Percentiles rank a stretch among this genome's conserved stretches.
Conservation (phyloP, 2,329 filamentous ascomycete genomes). For the Diplodia intermedia region DNA sequence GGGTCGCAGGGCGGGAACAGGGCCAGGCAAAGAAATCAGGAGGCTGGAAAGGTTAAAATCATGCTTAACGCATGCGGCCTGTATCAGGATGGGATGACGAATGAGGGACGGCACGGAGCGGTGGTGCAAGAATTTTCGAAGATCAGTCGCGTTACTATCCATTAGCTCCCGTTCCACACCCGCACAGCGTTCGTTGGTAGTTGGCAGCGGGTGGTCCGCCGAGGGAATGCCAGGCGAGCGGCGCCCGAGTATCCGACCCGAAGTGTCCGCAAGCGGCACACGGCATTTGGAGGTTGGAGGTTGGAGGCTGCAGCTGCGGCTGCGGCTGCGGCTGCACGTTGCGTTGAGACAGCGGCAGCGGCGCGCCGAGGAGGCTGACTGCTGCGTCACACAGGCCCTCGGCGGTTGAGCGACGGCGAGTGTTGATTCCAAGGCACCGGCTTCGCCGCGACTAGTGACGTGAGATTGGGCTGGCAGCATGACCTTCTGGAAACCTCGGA, state of each 20-base stretch:
- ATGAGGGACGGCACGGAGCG: background rate
- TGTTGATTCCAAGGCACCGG: conserved; percentile 25
- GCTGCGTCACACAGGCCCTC: background rate
- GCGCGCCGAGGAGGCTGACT: background rate
- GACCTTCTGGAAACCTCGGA: conserved; percentile 22
- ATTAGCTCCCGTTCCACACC: conserved; percentile 4
- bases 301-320: background rate
- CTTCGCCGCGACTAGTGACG: conserved; percentile 18
- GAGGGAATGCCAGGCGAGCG: background rate
- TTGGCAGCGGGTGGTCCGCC: too few relatives aligned
- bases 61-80: conserved; percentile 3
- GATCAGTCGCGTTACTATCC: background rate
- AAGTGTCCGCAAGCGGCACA: background rate
- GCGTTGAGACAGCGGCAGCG: background rate
- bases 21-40: background rate
- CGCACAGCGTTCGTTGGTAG: background rate
- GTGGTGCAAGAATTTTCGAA: background rate
- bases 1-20: background rate
- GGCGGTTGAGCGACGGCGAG: background rate
- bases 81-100: background rate
- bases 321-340: background rate
- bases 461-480: background rate
- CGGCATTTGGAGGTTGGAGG: background rate
- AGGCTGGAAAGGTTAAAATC: conserved; percentile 19
- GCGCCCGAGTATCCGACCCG: background rate